Conservation (phyloP, 441 rosid species). For the Gossypium davidsonii region DNA sequence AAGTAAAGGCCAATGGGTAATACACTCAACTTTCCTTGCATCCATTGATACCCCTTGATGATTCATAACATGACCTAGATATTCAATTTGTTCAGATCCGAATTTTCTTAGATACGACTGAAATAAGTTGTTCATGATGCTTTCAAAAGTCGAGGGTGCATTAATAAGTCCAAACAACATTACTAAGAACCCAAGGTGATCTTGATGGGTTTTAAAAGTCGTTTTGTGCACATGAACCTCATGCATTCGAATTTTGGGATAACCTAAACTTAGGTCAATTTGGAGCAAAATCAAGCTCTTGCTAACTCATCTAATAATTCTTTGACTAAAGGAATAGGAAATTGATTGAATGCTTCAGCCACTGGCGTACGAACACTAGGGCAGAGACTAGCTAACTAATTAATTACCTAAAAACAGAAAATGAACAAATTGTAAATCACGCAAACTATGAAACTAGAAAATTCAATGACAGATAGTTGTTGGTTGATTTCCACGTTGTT, state of each 20-base stretch:
- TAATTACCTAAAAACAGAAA: too few species aligned
- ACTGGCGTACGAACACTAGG: too few species aligned
- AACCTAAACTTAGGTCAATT: neutral
- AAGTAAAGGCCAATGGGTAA: neutral
- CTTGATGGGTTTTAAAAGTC: neutral
- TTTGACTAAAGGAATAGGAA: neutral
- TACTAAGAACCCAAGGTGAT: neutral
- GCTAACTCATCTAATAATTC: neutral
- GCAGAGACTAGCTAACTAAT: too few species aligned
- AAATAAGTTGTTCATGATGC: too few species aligned
- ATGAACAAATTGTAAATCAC: too few species aligned
- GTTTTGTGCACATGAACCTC: neutral
- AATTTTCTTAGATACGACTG: neutral
- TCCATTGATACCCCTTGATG: neutral
- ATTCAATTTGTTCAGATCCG: neutral
- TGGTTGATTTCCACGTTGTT: too few species aligned
- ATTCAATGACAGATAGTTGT: too few species aligned
- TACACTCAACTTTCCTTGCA: neutral
- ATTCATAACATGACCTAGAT: neutral
- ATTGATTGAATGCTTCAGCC: too few species aligned
- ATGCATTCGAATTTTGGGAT: neutral
- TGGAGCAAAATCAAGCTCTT: neutral
- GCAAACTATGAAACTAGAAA: too few species aligned
- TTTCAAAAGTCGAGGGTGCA: too few species aligned
- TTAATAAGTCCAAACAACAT: neutral